These are phyloP conservation scores for Neonectria hederae DNA, from an alignment of 2,329 filamentous ascomycete species.

Conservation along the genomic window DNA sequence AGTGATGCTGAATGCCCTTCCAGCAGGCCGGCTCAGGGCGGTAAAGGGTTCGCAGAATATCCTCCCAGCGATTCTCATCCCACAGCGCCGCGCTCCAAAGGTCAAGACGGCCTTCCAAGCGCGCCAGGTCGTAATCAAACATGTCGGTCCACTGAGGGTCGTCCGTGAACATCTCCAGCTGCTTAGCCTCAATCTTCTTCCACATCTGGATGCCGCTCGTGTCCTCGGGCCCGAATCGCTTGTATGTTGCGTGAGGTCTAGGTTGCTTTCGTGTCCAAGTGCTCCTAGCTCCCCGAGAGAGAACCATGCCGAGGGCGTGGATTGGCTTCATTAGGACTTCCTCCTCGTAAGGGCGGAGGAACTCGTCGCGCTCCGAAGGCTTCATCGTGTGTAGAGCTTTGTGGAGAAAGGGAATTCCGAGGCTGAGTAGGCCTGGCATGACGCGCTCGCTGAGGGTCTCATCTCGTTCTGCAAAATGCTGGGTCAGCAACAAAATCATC, in stretches of 20 bases:
- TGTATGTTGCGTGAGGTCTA: conserved; percentile 4
- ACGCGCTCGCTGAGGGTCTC: conserved; percentile 7
- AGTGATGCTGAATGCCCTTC: conserved; percentile 3
- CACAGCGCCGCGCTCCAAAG: conserved; percentile 25
- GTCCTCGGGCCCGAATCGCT: conserved; percentile 9
- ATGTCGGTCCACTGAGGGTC: conserved; percentile 1
- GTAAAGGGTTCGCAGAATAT: conserved; percentile 9
- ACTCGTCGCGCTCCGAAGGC: background rate
- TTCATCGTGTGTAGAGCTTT: conserved; percentile 8
- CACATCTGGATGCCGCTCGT: conserved; percentile 10
- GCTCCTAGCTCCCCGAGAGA: conserved; percentile 14
- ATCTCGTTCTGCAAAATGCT: background rate
- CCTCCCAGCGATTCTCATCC: conserved; percentile 21
- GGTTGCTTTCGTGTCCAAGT: conserved; percentile 20
- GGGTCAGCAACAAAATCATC: background rate
- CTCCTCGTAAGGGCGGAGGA: conserved; percentile 7
- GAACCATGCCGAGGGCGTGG: conserved; percentile 20
- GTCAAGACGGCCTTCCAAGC: conserved; percentile 23
- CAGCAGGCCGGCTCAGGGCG: background rate
- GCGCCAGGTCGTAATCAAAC: background rate
- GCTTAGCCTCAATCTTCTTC: conserved; percentile 11
- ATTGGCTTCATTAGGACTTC: background rate
- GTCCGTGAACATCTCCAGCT: background rate
- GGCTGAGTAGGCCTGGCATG: conserved; percentile 18
- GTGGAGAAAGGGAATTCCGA: conserved; percentile 20